Evolutionary conservation across 768 basidiomycete species (phyloP).

Genomic region (Boletus rex-veris): DNA sequence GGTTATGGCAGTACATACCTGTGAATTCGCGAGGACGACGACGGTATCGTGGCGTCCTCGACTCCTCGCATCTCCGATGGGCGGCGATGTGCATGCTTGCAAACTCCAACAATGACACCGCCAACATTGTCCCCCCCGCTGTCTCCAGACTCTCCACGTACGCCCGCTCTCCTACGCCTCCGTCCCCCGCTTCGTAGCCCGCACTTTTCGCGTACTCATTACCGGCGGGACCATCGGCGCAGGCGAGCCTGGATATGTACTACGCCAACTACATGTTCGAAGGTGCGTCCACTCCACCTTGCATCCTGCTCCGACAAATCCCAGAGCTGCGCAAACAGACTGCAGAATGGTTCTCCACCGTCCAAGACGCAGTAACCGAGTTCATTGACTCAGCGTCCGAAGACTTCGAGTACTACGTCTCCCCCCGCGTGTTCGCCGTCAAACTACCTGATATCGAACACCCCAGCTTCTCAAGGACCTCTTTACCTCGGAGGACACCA

Average conservation of each 20-base stretch:
- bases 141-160: slow-evolving; percentile 64
- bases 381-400: slow-evolving; percentile 72
- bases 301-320: not conserved
- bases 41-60: too few species aligned
- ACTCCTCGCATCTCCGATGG: too few species aligned
- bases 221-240: slow-evolving; percentile 88
- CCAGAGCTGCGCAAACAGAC: slow-evolving; percentile 69
- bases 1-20: too few species aligned
- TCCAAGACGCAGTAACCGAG: slow-evolving; percentile 59
- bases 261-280: slow-evolving; percentile 98
- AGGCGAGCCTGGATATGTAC: slow-evolving; percentile 62
- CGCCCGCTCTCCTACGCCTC: slow-evolving; percentile 77
- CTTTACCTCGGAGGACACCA: slow-evolving; percentile 33
- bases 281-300: slow-evolving; percentile 46
- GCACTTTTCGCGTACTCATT: slow-evolving; percentile 60
- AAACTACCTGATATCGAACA: slow-evolving; percentile 55
- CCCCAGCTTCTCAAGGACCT: slow-evolving; percentile 50
- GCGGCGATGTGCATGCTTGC: too few species aligned
- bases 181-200: slow-evolving; percentile 80
- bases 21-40: too few species aligned
- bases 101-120: slow-evolving; percentile 1
- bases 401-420: slow-evolving; percentile 55
- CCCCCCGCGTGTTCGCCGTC: slow-evolving; percentile 57
- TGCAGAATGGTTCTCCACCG: slow-evolving; percentile 58
- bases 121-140: slow-evolving; percentile 44